Evolutionary conservation across 208 protist genomes (phyloP), one percentile per base, ranked within the genome.

Genomic region (Trypanosoma platydactyli): DNA sequence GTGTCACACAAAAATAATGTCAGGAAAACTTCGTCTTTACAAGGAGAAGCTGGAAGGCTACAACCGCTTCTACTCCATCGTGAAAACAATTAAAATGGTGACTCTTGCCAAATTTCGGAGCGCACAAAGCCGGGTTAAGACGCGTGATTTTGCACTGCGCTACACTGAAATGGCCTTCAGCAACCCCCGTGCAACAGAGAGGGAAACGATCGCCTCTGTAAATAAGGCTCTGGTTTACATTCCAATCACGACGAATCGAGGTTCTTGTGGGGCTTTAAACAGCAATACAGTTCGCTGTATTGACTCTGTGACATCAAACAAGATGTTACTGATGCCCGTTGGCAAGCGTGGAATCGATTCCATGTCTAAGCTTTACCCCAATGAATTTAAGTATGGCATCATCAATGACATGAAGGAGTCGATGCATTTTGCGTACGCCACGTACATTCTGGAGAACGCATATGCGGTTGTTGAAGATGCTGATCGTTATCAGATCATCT

Each of bases 31-130:
- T 57, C 87, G 87, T 81, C 73, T 95, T 61, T 95, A 94, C 80
- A 95, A 94, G 75, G 86, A 94, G 60, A 96, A 96, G 71, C 78
- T 96, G 63, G 90, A 92, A 71, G 90, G 90, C 38, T 96, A 96
- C 76, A 96, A 96, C 67, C 76, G 77, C 61, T 96, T 94, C 77
- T 93, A 96, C 78, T 87, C 82, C 25, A 96, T 96, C 51, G 88
- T 96, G 35, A 96, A 92, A 79, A 96, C 90, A 16, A 96, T 96
- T 54, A 96, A 96, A 76, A 94, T 93, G 86, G 88, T 96, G n/a
- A 94, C 90, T 20, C 71, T 96, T 55, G 88, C 90, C 27, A 96
- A 96, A 69, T 96, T 85, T 72, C 85, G 88, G 25, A 73, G 80
- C 56, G 73, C 84, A 16, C 84, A 94, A 73, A 55, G 57, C 29